Evolutionary conservation across 805 yeast genomes (phyloP), one percentile per base, ranked within the genome.

Genomic region (Kurtzmaniella cleridarum): DNA sequence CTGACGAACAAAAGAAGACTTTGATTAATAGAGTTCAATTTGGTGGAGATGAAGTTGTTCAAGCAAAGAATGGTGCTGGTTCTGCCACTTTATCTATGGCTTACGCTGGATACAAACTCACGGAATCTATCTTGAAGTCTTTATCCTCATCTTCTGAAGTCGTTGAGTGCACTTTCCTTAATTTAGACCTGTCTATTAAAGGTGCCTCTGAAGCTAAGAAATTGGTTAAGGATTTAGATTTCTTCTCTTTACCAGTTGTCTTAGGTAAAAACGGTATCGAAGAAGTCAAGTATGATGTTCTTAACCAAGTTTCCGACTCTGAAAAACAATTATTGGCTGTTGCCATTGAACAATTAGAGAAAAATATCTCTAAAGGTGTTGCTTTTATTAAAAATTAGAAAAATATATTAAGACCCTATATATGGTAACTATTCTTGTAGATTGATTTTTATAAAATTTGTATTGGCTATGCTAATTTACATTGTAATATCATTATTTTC

Each of bases 11-110:
- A 44, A 70, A 74, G 61, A 78, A 78, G 53, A 76, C 76, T 45
- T 76, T 90, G 51, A 78, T 88, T 54, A 75, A 87, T 75, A 79
- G 98, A 67, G 90, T 90, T 50, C 97, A 90, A 70, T 89, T 84
- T 54, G 93, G 90, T 65, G 93, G 93, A 71, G 93, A 84, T 61
- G 93, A 84, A 69, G 89, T 84, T 50, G 91, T 84, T 52, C 79
- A 83, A 66, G 91, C 91, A 49, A 84, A 84, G 66, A 74, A 79
- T 51, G 91, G 93, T 60, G 81, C 84, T 41, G 93, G 93, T 45
- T 82, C 90, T 27, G 91, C 91, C 40, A 84, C 93, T 34, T 69
- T 84, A 54, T 84, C 91, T 26, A 84, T 84, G 93, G 91, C 91
- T 42, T 83, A 80, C 55, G 90, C 91, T 34, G 91, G 90, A 55